phyloP scores from a whole-genome alignment of 805 yeast genomes.

The Wickerhamiella alocasiicola region DNA sequence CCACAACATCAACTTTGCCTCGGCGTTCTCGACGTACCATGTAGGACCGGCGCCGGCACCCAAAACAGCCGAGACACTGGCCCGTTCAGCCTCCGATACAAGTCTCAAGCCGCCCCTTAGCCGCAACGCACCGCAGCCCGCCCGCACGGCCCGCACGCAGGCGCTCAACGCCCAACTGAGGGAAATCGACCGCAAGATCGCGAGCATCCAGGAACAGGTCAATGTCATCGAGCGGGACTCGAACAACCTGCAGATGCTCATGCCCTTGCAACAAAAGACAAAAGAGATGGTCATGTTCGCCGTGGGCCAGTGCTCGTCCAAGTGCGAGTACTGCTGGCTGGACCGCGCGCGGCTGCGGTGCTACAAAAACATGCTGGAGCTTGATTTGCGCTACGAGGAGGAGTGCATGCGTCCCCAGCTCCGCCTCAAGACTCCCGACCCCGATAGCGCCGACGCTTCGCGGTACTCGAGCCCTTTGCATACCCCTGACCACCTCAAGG shows the following conservation, averaged over 20 bases:
- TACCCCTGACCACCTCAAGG: neutral
- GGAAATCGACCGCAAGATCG: constrained; percentile 28
- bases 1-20: constrained; percentile 38
- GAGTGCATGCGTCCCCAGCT: neutral
- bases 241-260: constrained; percentile 33
- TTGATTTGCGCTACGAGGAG: constrained; percentile 19
- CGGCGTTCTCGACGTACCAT: constrained; percentile 35
- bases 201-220: constrained; percentile 26
- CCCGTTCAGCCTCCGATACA: constrained; percentile 2
- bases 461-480: neutral
- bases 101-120: neutral
- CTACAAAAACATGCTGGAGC: constrained; percentile 30
- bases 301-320: constrained; percentile 37
- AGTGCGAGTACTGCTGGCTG: constrained; percentile 45
- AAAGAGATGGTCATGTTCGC: constrained; percentile 36
- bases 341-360: constrained; percentile 37
- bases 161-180: constrained; percentile 25
- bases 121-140: neutral
- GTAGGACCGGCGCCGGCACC: constrained; percentile 17
- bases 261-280: constrained; percentile 46
- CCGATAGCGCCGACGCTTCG: neutral
- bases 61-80: neutral
- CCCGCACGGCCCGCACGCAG: constrained; percentile 21
- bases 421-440: neutral
- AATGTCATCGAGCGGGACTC: constrained; percentile 29